These are phyloP conservation scores for Leptomonas seymouri DNA, from an alignment of 208 protist genomes.

Conservation along the genomic window DNA sequence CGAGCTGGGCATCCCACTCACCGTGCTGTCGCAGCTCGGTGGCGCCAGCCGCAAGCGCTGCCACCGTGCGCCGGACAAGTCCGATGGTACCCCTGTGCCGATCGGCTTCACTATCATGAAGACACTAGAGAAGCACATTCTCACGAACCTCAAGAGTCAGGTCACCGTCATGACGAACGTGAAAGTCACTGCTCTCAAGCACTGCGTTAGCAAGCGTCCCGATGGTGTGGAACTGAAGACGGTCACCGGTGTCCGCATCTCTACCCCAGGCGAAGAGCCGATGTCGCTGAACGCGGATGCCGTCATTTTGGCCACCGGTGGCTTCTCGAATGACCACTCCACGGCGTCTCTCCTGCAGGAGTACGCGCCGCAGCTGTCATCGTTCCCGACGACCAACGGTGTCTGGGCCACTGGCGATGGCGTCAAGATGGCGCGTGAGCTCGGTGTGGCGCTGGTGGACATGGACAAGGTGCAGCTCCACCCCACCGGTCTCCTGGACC, in stretches of 20 bases:
- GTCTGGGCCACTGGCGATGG: conserved; percentile 80
- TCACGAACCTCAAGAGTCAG: conserved; percentile 43
- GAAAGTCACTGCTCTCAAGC: conserved; percentile 49
- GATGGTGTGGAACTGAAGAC: conserved; percentile 46
- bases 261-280: conserved; percentile 14
- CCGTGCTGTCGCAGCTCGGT: conserved; percentile 89
- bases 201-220: conserved; percentile 28
- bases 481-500: conserved; percentile 96
- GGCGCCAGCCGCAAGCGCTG: conserved; percentile 87
- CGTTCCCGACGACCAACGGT: conserved; percentile 93
- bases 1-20: conserved; percentile 82
- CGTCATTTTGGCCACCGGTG: conserved; percentile 91
- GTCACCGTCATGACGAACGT: conserved; percentile 75
- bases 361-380: conserved; percentile 71
- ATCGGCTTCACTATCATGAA: conserved; percentile 93
- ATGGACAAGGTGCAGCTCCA: conserved; percentile 97
- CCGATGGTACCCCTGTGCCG: conserved; percentile 79
- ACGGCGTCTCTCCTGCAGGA: conserved; percentile 72
- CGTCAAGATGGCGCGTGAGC: conserved; percentile 65
- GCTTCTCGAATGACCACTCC: conserved; percentile 77
- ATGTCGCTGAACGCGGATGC: conserved; percentile 70
- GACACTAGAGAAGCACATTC: conserved; percentile 80
- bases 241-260: conserved; percentile 53
- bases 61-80: conserved; percentile 78
- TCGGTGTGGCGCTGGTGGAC: conserved; percentile 86